Evolutionary conservation across 2,329 filamentous ascomycete species (phyloP).

Genomic region (Aspergillus novofumigatus): DNA sequence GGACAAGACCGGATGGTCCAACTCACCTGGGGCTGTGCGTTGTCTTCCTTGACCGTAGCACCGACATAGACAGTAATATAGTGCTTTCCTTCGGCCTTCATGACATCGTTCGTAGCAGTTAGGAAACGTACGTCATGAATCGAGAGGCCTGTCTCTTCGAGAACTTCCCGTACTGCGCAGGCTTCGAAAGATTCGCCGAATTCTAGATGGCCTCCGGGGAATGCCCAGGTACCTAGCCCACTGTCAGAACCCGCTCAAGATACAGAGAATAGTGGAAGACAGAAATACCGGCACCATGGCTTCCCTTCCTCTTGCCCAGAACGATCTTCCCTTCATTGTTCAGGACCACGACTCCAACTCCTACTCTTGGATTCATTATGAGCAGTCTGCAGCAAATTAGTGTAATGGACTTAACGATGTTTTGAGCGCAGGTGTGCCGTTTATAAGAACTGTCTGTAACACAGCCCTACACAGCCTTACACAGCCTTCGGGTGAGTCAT

Average conservation of each 20-base stretch:
- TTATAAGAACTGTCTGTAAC: neutral
- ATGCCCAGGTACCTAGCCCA: slow-evolving; percentile 55
- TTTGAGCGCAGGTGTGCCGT: neutral
- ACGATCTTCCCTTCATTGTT: slow-evolving; percentile 42
- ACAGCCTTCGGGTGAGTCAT: neutral
- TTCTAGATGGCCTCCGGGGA: slow-evolving; percentile 74
- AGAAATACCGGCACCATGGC: slow-evolving; percentile 43
- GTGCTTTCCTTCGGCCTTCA: slow-evolving; percentile 58
- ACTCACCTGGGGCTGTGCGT: slow-evolving; percentile 52
- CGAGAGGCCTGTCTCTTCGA: slow-evolving; percentile 66
- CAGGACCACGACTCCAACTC: slow-evolving; percentile 48
- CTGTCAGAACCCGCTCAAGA: neutral
- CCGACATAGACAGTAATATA: slow-evolving; percentile 70
- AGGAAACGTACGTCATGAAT: slow-evolving; percentile 53
- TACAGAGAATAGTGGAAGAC: neutral
- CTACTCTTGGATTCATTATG: slow-evolving; percentile 32
- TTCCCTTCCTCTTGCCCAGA: slow-evolving; percentile 46
- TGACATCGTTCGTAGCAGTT: slow-evolving; percentile 64
- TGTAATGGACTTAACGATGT: neutral
- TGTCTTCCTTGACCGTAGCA: slow-evolving; percentile 47
- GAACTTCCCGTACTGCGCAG: slow-evolving; percentile 63
- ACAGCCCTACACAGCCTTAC: neutral
- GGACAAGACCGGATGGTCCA: neutral
- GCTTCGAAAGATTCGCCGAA: slow-evolving; percentile 58
- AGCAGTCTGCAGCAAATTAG: neutral